phyloP scores from a whole-genome alignment of 2,329 filamentous ascomycete genomes.

The Trichophaea hybrida region DNA sequence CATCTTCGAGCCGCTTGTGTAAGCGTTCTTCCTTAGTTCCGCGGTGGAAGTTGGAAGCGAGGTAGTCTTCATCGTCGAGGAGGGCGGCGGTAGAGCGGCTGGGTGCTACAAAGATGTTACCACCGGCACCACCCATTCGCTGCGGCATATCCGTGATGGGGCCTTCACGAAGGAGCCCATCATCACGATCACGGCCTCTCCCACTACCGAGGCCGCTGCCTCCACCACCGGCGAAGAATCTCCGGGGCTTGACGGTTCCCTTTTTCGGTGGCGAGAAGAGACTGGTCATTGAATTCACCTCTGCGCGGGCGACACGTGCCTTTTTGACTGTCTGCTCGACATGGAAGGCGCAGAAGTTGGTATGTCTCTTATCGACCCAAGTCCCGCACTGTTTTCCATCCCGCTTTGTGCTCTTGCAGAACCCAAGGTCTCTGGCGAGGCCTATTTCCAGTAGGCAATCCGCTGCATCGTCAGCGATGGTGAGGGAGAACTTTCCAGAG shows the following conservation, averaged over 20 bases:
- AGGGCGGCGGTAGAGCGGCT: conserved; percentile 39
- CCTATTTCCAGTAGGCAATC: conserved; percentile 88
- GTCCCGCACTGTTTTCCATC: conserved; percentile 65
- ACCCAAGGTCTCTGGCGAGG: conserved; percentile 67
- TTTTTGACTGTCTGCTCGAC: conserved; percentile 68
- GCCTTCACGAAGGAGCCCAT: conserved; percentile 28
- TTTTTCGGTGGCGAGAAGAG: conserved; percentile 32
- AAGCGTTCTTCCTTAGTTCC: conserved; percentile 51
- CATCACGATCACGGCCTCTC: conserved; percentile 19
- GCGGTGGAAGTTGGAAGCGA: conserved; percentile 37
- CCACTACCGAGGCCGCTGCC: conserved; percentile 28
- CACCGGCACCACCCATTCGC: conserved; percentile 33
- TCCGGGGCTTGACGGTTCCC: conserved; percentile 20
- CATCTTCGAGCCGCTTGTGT: conserved; percentile 48
- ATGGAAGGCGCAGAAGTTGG: conserved; percentile 86
- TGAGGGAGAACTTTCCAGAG: conserved; percentile 71
- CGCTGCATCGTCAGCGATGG: conserved; percentile 54
- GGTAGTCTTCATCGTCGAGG: conserved; percentile 50
- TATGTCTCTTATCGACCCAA: conserved; percentile 82
- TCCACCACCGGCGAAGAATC: conserved; percentile 34
- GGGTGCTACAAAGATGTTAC: conserved; percentile 34
- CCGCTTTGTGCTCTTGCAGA: conserved; percentile 71
- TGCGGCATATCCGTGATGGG: conserved; percentile 27
- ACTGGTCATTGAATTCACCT: conserved; percentile 57
- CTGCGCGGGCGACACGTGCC: conserved; percentile 53